Evolutionary conservation across 208 protist genomes (phyloP), one percentile per base, ranked within the genome.

Genomic region (Trypanosoma boissoni): DNA sequence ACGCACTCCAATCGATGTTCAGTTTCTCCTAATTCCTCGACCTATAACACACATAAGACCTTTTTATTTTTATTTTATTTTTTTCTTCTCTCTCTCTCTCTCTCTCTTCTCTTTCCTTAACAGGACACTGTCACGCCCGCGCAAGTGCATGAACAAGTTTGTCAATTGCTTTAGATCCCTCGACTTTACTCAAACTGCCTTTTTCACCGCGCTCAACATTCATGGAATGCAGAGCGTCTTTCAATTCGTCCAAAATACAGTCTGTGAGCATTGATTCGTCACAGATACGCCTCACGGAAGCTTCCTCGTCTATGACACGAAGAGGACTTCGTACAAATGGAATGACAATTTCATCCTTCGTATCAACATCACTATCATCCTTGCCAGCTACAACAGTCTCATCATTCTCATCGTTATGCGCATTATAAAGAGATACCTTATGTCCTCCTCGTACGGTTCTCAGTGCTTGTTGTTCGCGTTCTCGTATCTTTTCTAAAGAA

Each of bases 401-500:
- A 20, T 18, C 42, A 12, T 21, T 58, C 8, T 56, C 27, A 36
- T 63, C 57, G 21, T 53, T 42, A 31, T 58, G 44, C 23, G 21
- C 51, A 42, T 37, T 28, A 50, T 52, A 26, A 31, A 8, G 29
- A 20, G 20, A 28, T 34, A 37, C 31, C 26, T 29, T 32, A 21
- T 54, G 58, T n/a, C n/a, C 18, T n/a, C 56, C 49, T 36, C 66
- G 66, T 23, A 58, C 42, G n/a, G 58, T 72, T 51, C 55, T 55
- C 0, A 69, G 26, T 43, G 72, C 64, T 52, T 37, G 42, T 4
- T 56, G 42, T 31, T 82, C 74, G 26, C 67, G 67, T 31, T 65
- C 57, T 20, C 73, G 64, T 36, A 84, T 76, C 51, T 84, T 84
- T 16, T 78, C 75, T 7, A 74, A 34, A 37, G 66, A 83, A 64